Conservation (phyloP, 306 rosid genomes). For the Prosopis cineraria region DNA sequence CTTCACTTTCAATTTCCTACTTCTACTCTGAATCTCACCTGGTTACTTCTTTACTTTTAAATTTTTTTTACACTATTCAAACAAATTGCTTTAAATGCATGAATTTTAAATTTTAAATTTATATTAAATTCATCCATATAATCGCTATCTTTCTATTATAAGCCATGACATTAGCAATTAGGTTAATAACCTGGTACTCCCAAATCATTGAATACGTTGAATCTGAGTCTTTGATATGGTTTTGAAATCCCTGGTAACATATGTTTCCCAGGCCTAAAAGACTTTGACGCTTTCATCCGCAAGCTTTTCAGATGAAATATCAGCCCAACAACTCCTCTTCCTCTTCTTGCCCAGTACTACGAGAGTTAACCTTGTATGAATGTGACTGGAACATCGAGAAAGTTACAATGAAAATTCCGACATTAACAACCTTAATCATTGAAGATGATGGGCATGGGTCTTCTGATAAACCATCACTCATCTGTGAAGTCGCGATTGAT, state of each 20-base stretch:
- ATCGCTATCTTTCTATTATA: too few relatives aligned
- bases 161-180: too few relatives aligned
- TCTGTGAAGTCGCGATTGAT: slow-evolving; percentile 18
- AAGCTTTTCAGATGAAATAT: slow-evolving; percentile 20
- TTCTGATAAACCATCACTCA: too few relatives aligned
- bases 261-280: slow-evolving; percentile 2
- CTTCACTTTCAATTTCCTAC: too few relatives aligned
- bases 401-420: background rate
- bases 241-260: background rate
- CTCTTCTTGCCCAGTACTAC: slow-evolving; percentile 11
- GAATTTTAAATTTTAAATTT: too few relatives aligned
- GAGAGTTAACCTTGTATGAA: slow-evolving; percentile 7
- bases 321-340: slow-evolving; percentile 13
- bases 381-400: slow-evolving; percentile 2
- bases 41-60: too few relatives aligned
- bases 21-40: too few relatives aligned
- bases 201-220: background rate
- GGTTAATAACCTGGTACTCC: slow-evolving; percentile 3
- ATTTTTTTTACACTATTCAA: too few relatives aligned
- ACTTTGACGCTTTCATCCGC: slow-evolving; percentile 5
- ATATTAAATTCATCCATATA: too few relatives aligned
- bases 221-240: background rate
- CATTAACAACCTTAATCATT: slow-evolving; percentile 14
- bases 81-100: too few relatives aligned
- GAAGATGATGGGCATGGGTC: too few relatives aligned